phyloP scores from a whole-genome alignment of 1,139 yeast species.

The Debaryomyces coudertii region DNA sequence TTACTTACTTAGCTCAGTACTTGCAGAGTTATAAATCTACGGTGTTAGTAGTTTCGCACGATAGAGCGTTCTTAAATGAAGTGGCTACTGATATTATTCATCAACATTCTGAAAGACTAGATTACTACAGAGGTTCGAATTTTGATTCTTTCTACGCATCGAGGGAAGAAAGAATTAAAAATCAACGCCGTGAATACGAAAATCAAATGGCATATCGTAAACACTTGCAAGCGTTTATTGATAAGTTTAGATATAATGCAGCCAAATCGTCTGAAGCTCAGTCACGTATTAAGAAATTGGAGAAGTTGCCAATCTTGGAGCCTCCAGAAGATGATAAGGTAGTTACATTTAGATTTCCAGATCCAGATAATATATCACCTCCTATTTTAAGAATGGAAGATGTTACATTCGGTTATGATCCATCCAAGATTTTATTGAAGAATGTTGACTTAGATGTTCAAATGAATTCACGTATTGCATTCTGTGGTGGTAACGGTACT shows the following conservation, averaged over 20 bases:
- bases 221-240: conserved; percentile 92
- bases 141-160: conserved; percentile 93
- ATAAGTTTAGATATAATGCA: conserved; percentile 95
- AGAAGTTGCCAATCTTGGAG: conserved; percentile 87
- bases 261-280: conserved; percentile 98
- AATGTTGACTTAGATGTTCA: conserved; percentile 90
- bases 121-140: conserved; percentile 92
- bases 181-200: conserved; percentile 91
- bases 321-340: conserved; percentile 93
- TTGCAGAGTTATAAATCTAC: conserved; percentile 90
- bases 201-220: conserved; percentile 95
- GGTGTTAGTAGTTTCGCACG: conserved; percentile 95
- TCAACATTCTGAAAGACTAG: conserved; percentile 95
- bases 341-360: conserved; percentile 89
- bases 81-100: conserved; percentile 97
- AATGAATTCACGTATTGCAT: conserved; percentile 91
- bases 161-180: conserved; percentile 92
- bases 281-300: conserved; percentile 93
- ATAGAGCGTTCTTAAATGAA: conserved; percentile 93
- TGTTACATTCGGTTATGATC: conserved; percentile 83
- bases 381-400: conserved; percentile 89
- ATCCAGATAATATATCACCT: conserved; percentile 89
- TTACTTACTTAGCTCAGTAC: conserved; percentile 88
- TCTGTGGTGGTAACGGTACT: conserved; percentile 99
- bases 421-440: conserved; percentile 60